phyloP scores from a whole-genome alignment of 441 rosid genomes.

The Codiaeum variegatum region DNA sequence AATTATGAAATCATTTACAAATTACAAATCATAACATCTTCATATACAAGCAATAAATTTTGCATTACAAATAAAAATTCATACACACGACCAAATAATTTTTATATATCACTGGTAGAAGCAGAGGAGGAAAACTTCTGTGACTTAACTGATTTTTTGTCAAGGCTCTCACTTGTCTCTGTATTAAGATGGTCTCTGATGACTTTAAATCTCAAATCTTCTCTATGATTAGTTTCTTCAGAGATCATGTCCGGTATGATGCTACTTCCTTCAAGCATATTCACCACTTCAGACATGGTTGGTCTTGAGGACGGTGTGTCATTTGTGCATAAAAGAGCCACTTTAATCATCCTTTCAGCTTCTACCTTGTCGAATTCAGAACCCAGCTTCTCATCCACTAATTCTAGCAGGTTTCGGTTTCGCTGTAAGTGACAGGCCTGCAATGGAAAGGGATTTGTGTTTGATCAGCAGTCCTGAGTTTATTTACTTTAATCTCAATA shows the following conservation, averaged over 20 bases:
- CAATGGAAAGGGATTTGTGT: background rate
- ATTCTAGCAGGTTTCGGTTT: constrained; percentile 36
- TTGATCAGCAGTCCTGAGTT: background rate
- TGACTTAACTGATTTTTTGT: background rate
- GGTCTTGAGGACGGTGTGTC: constrained; percentile 52
- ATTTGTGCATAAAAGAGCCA: constrained; percentile 56
- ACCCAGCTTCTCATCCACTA: constrained; percentile 48
- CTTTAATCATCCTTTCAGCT: constrained; percentile 47
- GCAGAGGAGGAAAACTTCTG: background rate
- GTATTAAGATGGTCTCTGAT: constrained; percentile 31
- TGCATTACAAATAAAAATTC: no score
- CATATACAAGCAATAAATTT: no score
- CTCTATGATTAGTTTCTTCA: constrained; percentile 28
- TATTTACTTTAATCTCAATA: background rate
- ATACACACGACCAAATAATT: no score
- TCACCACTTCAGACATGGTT: constrained; percentile 63
- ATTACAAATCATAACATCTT: no score
- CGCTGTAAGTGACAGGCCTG: constrained; percentile 52
- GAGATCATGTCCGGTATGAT: constrained; percentile 32
- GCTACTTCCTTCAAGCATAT: constrained; percentile 53
- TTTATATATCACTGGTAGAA: background rate
- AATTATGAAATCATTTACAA: no score
- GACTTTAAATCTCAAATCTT: constrained; percentile 55
- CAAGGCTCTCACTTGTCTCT: background rate
- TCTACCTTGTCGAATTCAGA: constrained; percentile 40